phyloP scores from a whole-genome alignment of 2,329 filamentous ascomycete species.

The Cladophialophora exuberans region DNA sequence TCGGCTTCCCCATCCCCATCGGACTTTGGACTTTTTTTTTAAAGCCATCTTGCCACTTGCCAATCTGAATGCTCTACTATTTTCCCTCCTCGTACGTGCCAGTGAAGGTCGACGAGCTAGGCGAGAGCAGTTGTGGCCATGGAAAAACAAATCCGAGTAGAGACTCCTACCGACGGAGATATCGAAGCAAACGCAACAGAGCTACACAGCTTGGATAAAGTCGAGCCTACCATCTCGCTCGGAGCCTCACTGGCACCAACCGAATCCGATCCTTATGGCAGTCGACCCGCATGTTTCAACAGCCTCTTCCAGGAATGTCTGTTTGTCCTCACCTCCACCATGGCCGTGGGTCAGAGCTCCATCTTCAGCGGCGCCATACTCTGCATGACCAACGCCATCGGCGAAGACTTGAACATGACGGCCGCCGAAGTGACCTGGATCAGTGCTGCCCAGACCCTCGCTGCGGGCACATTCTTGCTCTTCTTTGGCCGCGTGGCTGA shows the following conservation, averaged over 20 bases:
- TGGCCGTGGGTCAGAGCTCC: constrained; percentile 66
- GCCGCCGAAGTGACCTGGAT: constrained; percentile 71
- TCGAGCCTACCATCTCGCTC: constrained; percentile 20
- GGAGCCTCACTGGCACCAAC: constrained; percentile 17
- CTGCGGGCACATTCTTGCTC: constrained; percentile 66
- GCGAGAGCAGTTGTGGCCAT: neutral
- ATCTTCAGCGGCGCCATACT: constrained; percentile 63
- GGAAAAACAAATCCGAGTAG: neutral
- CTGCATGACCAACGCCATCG: constrained; percentile 66
- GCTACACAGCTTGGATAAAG: constrained; percentile 13
- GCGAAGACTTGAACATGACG: constrained; percentile 63
- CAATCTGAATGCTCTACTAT: no score
- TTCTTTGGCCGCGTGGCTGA: constrained; percentile 69
- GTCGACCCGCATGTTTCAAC: constrained; percentile 62
- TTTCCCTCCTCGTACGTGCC: no score
- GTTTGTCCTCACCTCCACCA: constrained; percentile 68
- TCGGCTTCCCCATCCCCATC: neutral
- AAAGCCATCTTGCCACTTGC: neutral
- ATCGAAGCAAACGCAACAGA: constrained; percentile 15
- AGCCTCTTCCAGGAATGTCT: constrained; percentile 65
- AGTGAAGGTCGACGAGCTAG: neutral
- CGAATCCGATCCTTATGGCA: constrained; percentile 24
- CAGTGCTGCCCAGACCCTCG: constrained; percentile 63
- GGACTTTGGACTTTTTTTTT: neutral
- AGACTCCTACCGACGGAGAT: neutral